Evolutionary conservation across 2,329 filamentous ascomycete genomes (phyloP), one percentile per base, ranked within the genome.

Genomic region (Zalaria sp.): DNA sequence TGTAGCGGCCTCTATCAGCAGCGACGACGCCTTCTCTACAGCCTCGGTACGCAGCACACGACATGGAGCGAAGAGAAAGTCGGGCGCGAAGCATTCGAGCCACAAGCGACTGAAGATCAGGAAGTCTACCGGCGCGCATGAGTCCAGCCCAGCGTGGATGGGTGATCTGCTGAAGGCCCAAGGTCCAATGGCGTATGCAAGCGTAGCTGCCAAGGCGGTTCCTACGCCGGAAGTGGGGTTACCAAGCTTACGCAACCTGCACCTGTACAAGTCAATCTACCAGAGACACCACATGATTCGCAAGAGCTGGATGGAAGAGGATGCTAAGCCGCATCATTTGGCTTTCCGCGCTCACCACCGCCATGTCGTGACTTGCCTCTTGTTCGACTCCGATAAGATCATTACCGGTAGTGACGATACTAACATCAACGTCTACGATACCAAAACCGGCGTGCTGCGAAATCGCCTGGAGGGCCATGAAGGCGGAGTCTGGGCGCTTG

Each of bases 361-460:
- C 29, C 89, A 96, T 64, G 91, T 98, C 46, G 93, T 98, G 40
- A 98, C 91, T 10, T 98, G 91, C 57, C 72, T 98, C 41, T 88
- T 98, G 58, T 98, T 98, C 53, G 91, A 98, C 56, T 84, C 88
- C 38, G 88, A 98, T 68, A 96, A 96, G 64, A 95, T 98, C 51
- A 74, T 98, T 51, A 98, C 91, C 1, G 91, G 91, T 26, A 96
- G 89, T 56, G 91, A 98, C 58, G 91, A 98, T 57, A 94, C 88
- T 3, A 80, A 95, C 47, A 98, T 98, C 54, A 88, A 98, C 53
- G 87, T 98, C 28, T 98, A 96, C 60, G 88, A 96, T 57, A 96
- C 91, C 8, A 93, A 91, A 64, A 95, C 88, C 0, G 91, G 91
- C 44, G 82, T 82, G 49, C 65, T 94, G 31, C 77, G 83, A 38